phyloP scores from a whole-genome alignment of 345 rosid species.

The Populus davidiana region DNA sequence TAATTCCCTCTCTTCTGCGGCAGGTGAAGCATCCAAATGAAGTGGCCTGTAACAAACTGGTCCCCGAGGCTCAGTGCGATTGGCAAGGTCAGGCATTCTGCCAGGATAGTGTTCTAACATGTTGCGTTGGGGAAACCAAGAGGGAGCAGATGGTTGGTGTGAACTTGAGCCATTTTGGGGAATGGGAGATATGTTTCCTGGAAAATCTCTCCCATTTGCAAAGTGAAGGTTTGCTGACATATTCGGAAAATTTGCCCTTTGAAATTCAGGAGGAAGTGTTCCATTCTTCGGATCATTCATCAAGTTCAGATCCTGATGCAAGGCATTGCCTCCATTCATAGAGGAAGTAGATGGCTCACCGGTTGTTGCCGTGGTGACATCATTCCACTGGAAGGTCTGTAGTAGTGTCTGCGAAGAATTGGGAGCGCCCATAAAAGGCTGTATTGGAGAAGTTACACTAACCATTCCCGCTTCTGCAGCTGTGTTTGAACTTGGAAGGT shows the following conservation, averaged over 20 bases:
- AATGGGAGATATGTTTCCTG: neutral
- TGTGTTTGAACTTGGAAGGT: neutral
- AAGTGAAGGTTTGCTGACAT: constrained; percentile 5
- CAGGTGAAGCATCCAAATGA: neutral
- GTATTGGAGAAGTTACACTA: neutral
- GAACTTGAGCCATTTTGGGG: neutral
- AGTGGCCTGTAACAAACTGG: neutral
- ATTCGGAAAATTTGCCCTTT: neutral
- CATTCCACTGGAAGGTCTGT: constrained; percentile 2
- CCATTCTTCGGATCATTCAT: neutral
- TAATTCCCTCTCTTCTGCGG: constrained; percentile 2
- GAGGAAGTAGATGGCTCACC: neutral
- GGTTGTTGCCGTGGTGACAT: neutral
- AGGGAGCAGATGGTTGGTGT: neutral
- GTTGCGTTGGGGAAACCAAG: neutral
- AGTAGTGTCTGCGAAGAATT: neutral
- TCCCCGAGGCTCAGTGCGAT: neutral
- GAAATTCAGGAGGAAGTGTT: neutral
- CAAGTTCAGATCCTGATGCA: neutral
- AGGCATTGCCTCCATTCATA: neutral
- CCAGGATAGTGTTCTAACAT: neutral
- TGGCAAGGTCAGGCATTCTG: neutral
- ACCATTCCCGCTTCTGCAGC: neutral
- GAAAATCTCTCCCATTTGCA: constrained; percentile 3
- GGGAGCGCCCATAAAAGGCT: neutral